Base-by-base conservation (phyloP, 768 basidiomycete genomes). In the Tricholoma hemisulphureum region DNA sequence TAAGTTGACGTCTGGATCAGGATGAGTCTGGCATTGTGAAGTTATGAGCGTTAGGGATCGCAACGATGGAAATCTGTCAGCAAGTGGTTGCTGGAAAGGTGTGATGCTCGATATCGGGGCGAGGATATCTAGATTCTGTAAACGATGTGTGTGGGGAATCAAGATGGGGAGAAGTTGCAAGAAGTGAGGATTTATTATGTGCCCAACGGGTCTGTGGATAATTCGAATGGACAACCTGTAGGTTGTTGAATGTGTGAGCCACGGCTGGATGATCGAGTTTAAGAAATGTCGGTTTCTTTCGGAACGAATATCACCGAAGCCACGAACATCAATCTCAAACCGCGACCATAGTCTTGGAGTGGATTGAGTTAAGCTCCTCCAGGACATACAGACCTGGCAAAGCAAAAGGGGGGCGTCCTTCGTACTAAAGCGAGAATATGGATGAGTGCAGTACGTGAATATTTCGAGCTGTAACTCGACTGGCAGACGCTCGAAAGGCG, bases 341-440 rank as follows among this genome's bases (percentile, higher is more conserved):
- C 76, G 73, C 13, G 77, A 74, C 83, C 83, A 84, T 23, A 84
- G 65, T 53, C 69, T 71, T 8, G 82, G 78, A 0, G 76, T 77
- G 6, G 67, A 65, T 14, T 70, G 49, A 23, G 69, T 75, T 13
- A 82, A 55, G 4, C 65, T 55, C 58, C 74, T 74, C 83, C 83
- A 83, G 2, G 69, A 57, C 2, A 66, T 66, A 58, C 77, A 80
- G 13, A 83, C 75, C 35, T 66, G 65, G 18, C 75, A 68, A 20
- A 83, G 59, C 6, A 77, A 46, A 29, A 78, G 58, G 16, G 81
- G 80, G 0, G 72, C 73, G 49, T 72, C 71, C 28, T 65, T 60
- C 49, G 64, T 49, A 53, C 61, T 63, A 31, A 80, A 64, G n/a
- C 55, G 63, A 28, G 74, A 71, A 56, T 72, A 73, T 0, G 63